Conservation (phyloP, 2,329 filamentous ascomycete genomes). For the Scopulariopsis brevicaulis region DNA sequence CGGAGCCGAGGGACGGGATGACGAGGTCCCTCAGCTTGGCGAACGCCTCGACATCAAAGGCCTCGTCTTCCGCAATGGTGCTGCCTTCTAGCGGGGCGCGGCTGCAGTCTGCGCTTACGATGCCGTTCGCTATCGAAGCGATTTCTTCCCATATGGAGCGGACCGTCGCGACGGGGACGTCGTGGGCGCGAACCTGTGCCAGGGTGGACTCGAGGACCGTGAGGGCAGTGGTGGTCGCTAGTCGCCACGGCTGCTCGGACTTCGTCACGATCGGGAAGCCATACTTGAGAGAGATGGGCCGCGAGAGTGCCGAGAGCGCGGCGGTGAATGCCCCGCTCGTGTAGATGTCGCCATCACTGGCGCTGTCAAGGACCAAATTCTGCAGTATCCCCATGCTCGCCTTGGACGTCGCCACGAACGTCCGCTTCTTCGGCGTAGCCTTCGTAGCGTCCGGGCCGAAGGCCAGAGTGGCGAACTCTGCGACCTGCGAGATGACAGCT, state of each 20-base stretch:
- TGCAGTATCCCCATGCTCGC: conserved; percentile 63
- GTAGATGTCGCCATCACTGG: conserved; percentile 56
- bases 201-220: conserved; percentile 57
- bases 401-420: conserved; percentile 84
- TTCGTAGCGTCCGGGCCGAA: conserved; percentile 33
- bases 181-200: conserved; percentile 39
- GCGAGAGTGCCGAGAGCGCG: conserved; percentile 55
- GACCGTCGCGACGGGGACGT: conserved; percentile 30
- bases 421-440: conserved; percentile 43
- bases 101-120: conserved; percentile 53
- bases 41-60: conserved; percentile 73
- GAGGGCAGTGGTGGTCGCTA: conserved; percentile 61
- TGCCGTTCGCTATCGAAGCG: conserved; percentile 54
- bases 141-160: conserved; percentile 61
- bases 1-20: conserved; percentile 59
- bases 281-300: conserved; percentile 71
- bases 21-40: conserved; percentile 57
- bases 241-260: conserved; percentile 63
- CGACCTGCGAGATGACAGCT: conserved; percentile 56
- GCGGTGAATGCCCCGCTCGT: conserved; percentile 52
- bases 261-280: conserved; percentile 62
- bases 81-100: conserved; percentile 26
- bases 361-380: conserved; percentile 45
- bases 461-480: conserved; percentile 61
- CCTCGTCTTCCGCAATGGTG: conserved; percentile 53